Evolutionary conservation across 345 rosid species (phyloP).

Genomic region (Cardiospermum halicacabum): DNA sequence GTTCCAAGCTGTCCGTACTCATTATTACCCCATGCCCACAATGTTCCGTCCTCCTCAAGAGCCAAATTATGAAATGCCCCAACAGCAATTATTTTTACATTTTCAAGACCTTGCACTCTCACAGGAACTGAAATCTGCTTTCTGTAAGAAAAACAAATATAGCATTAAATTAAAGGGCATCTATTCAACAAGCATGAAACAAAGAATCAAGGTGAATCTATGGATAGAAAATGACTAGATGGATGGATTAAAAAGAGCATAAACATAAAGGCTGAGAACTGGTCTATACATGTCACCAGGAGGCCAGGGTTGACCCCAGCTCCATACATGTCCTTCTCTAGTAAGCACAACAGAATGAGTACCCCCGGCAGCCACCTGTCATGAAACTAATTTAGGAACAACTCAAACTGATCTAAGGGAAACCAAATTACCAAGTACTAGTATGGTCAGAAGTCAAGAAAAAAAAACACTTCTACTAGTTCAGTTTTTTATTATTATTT

Average conservation of each 20-base stretch:
- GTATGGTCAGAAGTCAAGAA: background rate
- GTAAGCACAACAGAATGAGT: constrained; percentile 99
- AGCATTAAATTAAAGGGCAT: background rate
- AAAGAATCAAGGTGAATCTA: background rate
- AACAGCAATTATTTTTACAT: constrained; percentile 77
- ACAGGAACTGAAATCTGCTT: constrained; percentile 97
- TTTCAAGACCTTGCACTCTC: constrained; percentile 96
- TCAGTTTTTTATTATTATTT: too few relatives aligned
- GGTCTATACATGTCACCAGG: constrained; percentile 92
- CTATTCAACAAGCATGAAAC: background rate
- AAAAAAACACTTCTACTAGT: too few relatives aligned
- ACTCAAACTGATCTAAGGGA: constrained; percentile 8
- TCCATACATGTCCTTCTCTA: constrained; percentile 87
- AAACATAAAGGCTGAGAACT: constrained; percentile 2
- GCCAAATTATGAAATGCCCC: constrained; percentile 99
- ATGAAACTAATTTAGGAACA: constrained; percentile 14
- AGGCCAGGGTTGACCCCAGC: constrained; percentile 99
- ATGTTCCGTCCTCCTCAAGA: constrained; percentile 83
- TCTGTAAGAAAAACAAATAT: constrained; percentile 31
- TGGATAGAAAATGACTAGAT: background rate
- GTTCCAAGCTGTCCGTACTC: constrained; percentile 99
- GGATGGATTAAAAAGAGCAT: background rate
- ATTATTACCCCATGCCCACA: constrained; percentile 99
- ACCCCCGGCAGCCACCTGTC: constrained; percentile 98
- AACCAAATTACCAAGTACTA: background rate